Percentiles rank a stretch among this genome's conserved stretches.
Conservation (phyloP, 331 rosid genomes). For the Malus hybrid region DNA sequence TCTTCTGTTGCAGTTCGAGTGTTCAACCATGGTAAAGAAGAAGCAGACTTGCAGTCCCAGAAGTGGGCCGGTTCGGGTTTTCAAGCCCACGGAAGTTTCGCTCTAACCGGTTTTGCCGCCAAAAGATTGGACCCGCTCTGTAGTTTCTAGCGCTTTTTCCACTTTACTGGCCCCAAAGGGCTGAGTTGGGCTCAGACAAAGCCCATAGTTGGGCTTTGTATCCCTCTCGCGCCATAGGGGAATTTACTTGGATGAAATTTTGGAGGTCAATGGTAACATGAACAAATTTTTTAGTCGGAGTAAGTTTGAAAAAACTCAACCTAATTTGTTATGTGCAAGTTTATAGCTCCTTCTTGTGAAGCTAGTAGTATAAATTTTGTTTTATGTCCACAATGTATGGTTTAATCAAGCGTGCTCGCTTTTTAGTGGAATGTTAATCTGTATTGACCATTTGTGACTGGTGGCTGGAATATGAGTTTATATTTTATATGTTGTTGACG, state of each 20-base stretch:
- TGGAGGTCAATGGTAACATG: neutral
- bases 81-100: neutral
- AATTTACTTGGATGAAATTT: neutral
- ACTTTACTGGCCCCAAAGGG: neutral
- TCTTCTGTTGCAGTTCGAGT: neutral
- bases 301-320: too few relatives aligned
- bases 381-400: too few relatives aligned
- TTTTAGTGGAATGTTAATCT: too few relatives aligned
- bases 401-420: too few relatives aligned
- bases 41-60: neutral
- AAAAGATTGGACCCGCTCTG: neutral
- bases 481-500: too few relatives aligned
- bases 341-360: too few relatives aligned
- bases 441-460: too few relatives aligned
- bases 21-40: neutral
- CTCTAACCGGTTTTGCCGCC: neutral
- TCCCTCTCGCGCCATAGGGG: neutral
- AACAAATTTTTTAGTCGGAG: too few relatives aligned
- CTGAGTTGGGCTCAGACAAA: neutral
- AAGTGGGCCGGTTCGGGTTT: neutral
- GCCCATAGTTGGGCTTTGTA: neutral
- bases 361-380: too few relatives aligned
- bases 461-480: too few relatives aligned
- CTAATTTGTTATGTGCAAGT: too few relatives aligned
- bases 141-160: neutral